These are phyloP conservation scores for Euphorbia tirucalli DNA, from an alignment of 345 rosid genomes.

Conservation along the genomic window DNA sequence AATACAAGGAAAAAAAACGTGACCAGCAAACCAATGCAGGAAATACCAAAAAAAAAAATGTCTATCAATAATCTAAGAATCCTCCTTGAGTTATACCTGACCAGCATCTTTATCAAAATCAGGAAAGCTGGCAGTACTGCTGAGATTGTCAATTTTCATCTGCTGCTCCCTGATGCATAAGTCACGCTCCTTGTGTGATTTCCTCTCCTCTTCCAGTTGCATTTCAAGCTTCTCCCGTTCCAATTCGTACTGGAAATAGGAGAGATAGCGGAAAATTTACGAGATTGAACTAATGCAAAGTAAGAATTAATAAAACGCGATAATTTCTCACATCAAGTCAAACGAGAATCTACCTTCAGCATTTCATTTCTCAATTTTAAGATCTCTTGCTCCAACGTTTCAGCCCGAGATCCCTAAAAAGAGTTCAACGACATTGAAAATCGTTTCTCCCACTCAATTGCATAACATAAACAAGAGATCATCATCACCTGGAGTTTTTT, in stretches of 20 bases:
- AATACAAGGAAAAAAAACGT: too few relatives aligned
- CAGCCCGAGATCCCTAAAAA: conserved; percentile 86
- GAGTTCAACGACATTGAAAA: conserved; percentile 14
- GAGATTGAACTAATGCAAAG: background rate
- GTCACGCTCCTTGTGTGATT: conserved; percentile 66
- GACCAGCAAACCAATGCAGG: background rate
- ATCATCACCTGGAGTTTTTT: conserved; percentile 75
- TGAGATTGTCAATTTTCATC: conserved; percentile 59
- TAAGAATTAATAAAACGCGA: background rate
- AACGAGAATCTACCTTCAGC: conserved; percentile 62
- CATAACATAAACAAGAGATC: background rate
- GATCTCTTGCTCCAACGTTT: conserved; percentile 85
- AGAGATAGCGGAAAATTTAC: conserved; percentile 8
- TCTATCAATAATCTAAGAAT: background rate
- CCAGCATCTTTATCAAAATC: conserved; percentile 48
- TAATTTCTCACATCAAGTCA: conserved; percentile 11
- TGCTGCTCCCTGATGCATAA: conserved; percentile 67
- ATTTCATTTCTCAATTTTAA: conserved; percentile 81
- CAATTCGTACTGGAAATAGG: conserved; percentile 68
- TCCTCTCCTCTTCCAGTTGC: conserved; percentile 84
- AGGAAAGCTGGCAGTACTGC: conserved; percentile 39
- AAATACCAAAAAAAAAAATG: background rate
- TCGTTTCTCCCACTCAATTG: background rate
- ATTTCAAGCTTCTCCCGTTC: conserved; percentile 82
- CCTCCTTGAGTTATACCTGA: conserved; percentile 48